A percentile compares a stretch with the other conserved stretches of the same genome.
Evolutionary conservation across 768 basidiomycete genomes (phyloP).

Genomic region (Rhizopogon salebrosus): DNA sequence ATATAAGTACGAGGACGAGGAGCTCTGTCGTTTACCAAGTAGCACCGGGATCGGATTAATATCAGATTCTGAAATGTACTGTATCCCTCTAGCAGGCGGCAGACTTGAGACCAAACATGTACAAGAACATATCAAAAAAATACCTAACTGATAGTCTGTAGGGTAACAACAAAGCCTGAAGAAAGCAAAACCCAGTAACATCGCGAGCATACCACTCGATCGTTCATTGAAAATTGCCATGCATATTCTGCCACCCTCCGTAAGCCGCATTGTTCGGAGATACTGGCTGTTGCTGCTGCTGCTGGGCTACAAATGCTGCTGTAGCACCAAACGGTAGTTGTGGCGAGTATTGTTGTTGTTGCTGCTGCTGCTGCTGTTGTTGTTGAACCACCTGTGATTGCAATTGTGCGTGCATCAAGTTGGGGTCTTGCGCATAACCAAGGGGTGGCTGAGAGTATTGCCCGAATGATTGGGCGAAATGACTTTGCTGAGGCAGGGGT

Average conservation of each 20-base stretch:
- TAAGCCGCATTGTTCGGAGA: conserved; percentile 11
- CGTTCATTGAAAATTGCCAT: conserved; percentile 14
- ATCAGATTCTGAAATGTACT: no score
- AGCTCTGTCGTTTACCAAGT: no score
- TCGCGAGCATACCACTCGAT: neutral
- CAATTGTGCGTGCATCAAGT: neutral
- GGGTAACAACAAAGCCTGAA: neutral
- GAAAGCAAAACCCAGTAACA: neutral
- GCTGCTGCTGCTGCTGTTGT: no score
- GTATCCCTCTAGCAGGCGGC: no score
- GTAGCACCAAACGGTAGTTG: conserved; percentile 20
- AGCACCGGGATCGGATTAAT: no score
- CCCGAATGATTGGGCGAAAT: neutral
- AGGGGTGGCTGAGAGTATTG: neutral
- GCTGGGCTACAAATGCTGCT: conserved; percentile 10
- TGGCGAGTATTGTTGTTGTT: conserved; percentile 21
- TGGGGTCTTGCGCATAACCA: neutral
- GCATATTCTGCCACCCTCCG: conserved; percentile 12
- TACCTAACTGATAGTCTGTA: neutral
- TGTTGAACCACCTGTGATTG: conserved; percentile 1
- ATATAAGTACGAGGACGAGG: no score
- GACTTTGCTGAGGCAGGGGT: neutral
- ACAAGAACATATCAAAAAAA: neutral
- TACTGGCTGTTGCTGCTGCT: conserved; percentile 21
- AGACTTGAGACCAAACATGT: neutral